A percentile compares a stretch with the other conserved stretches of the same genome.
phyloP scores from a whole-genome alignment of 116 monocot genomes.

The Posidonia oceanica region DNA sequence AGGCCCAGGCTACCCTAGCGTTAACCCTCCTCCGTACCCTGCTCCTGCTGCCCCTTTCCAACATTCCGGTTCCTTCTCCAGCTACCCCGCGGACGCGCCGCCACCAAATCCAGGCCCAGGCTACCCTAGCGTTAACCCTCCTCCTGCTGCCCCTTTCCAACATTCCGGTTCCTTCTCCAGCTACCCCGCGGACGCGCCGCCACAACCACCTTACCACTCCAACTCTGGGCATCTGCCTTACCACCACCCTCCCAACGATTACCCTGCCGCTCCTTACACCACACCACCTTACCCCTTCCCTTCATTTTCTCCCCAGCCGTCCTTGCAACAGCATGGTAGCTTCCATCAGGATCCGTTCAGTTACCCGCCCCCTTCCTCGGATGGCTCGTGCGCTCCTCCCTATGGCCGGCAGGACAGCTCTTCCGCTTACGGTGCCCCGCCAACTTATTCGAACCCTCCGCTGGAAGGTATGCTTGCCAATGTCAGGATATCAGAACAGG shows the following conservation, averaged over 20 bases:
- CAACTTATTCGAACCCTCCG: not conserved
- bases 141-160: not conserved
- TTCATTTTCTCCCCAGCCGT: not conserved
- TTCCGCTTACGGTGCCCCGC: not conserved
- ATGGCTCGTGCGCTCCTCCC: too few relatives aligned
- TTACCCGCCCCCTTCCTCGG: not conserved
- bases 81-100: not conserved
- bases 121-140: constrained; percentile 10
- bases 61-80: not conserved
- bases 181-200: not conserved
- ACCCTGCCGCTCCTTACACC: not conserved
- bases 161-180: not conserved
- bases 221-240: constrained; percentile 18
- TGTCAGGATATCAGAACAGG: constrained; percentile 1
- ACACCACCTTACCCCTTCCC: not conserved
- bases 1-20: constrained; percentile 5
- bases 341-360: too few relatives aligned
- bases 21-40: not conserved
- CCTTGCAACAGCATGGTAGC: too few relatives aligned
- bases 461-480: constrained; percentile 1
- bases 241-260: constrained; percentile 14
- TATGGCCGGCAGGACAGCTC: too few relatives aligned
- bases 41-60: not conserved
- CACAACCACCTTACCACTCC: not conserved
- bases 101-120: not conserved